Evolutionary conservation across 2,329 filamentous ascomycete genomes (phyloP).

Genomic region (Trichoderma endophyticum): DNA sequence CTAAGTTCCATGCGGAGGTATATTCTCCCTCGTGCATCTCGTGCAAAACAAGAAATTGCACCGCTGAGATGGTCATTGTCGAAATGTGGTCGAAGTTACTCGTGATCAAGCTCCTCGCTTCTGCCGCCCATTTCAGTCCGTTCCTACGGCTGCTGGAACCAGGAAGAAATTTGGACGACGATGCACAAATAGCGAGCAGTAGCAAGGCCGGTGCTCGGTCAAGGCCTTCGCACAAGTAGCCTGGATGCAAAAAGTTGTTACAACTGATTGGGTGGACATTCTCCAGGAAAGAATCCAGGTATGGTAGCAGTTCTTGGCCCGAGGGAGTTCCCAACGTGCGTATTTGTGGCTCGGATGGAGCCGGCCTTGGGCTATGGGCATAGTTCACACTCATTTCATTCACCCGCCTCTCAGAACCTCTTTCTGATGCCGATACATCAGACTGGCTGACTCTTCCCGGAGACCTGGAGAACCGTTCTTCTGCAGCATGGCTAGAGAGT

Average conservation of each 20-base stretch:
- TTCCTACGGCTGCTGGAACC: not conserved
- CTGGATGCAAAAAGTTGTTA: no score
- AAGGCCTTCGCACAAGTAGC: no score
- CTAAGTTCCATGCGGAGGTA: not conserved
- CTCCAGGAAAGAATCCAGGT: no score
- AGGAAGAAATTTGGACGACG: not conserved
- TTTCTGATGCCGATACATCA: not conserved
- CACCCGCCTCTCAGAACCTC: not conserved
- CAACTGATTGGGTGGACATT: no score
- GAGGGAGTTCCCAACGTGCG: not conserved
- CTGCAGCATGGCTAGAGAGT: no score
- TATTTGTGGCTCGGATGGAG: not conserved
- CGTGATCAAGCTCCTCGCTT: not conserved
- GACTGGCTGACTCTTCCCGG: no score
- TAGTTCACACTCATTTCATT: not conserved
- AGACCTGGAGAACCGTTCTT: no score
- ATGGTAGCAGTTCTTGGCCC: no score
- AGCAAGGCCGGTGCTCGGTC: not conserved
- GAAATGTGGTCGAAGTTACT: not conserved
- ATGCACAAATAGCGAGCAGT: not conserved
- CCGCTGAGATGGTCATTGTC: not conserved
- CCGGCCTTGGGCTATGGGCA: not conserved
- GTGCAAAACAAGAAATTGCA: not conserved
- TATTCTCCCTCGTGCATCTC: not conserved
- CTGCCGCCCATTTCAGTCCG: not conserved